Conservation (phyloP, 2,329 filamentous ascomycete genomes). For the Pseudogymnoascus sp. region DNA sequence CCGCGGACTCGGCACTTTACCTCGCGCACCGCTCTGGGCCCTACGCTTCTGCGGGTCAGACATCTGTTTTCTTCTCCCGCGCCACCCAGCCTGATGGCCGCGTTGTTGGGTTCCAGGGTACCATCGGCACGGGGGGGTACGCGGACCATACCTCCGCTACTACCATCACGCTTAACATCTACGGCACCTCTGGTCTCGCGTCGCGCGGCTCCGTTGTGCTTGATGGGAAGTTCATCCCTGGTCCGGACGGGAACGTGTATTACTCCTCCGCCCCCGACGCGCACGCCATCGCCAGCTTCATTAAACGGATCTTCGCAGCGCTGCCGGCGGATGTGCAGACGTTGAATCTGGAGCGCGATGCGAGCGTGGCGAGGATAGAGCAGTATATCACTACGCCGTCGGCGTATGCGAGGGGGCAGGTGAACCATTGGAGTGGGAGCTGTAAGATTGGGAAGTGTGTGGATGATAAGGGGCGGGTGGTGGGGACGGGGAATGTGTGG, state of each 20-base stretch:
- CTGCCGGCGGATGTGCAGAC: constrained; percentile 37
- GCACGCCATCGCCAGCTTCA: constrained; percentile 42
- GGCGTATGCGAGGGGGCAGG: constrained; percentile 41
- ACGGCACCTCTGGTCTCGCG: constrained; percentile 47
- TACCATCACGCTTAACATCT: constrained; percentile 49
- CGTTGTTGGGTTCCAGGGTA: constrained; percentile 43
- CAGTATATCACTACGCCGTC: constrained; percentile 43
- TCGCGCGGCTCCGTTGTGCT: constrained; percentile 42
- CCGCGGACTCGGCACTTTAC: constrained; percentile 39
- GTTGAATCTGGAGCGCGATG: constrained; percentile 40
- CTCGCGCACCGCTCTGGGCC: constrained; percentile 42
- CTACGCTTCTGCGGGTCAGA: constrained; percentile 46
- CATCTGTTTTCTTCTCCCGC: constrained; percentile 46
- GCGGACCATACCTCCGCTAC: constrained; percentile 34
- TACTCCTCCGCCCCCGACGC: constrained; percentile 42
- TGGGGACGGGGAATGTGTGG: constrained; percentile 43
- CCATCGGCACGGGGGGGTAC: constrained; percentile 42
- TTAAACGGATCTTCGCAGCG: constrained; percentile 41
- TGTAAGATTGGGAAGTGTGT: constrained; percentile 45
- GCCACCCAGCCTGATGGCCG: constrained; percentile 36
- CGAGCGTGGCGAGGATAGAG: constrained; percentile 41
- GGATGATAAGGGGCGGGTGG: constrained; percentile 39
- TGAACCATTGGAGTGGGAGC: constrained; percentile 48
- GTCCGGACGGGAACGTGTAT: constrained; percentile 37
- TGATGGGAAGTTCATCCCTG: constrained; percentile 37